Evolutionary conservation across 148 eudicot genomes (phyloP).

Genomic region (Polygonum aviculare): DNA sequence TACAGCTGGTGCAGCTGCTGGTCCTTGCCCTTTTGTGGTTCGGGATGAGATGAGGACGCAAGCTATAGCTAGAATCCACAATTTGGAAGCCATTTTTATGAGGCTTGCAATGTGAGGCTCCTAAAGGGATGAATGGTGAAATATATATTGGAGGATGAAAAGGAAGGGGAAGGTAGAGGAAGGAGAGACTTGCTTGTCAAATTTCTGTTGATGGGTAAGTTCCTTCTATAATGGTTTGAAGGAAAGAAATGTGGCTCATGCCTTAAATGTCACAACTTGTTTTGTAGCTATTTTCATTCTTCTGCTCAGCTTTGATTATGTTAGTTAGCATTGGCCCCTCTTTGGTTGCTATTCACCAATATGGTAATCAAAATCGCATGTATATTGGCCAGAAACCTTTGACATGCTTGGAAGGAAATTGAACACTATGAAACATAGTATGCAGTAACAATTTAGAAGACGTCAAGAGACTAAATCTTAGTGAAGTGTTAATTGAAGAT

Average conservation of each 20-base stretch:
- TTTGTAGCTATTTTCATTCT: not conserved
- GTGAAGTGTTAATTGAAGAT: too few species aligned
- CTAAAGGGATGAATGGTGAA: not conserved
- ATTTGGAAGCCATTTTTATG: conserved; percentile 26
- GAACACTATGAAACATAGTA: too few species aligned
- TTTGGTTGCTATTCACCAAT: not conserved
- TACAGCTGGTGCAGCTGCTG: conserved; percentile 47
- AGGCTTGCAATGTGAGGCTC: not conserved
- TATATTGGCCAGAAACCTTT: not conserved
- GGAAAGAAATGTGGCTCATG: not conserved
- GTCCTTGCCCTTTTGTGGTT: conserved; percentile 50
- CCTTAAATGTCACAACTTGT: conserved; percentile 1
- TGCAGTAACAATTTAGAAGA: too few species aligned
- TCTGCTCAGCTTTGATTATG: not conserved
- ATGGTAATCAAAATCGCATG: not conserved
- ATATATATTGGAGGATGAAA: not conserved
- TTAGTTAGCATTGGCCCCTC: not conserved
- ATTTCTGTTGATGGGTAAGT: conserved; percentile 1
- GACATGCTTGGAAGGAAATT: not conserved
- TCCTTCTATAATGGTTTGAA: conserved; percentile 6
- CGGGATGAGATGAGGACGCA: conserved; percentile 24
- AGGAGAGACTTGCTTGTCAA: conserved; percentile 8
- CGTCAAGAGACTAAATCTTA: too few species aligned
- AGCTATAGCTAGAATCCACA: conserved; percentile 25
- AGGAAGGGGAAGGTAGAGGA: conserved; percentile 1